Percentiles rank a stretch among this genome's conserved stretches.
These are phyloP conservation scores for Penstemon davidsonii DNA, from an alignment of 257 asterid genomes.

Conservation along the genomic window DNA sequence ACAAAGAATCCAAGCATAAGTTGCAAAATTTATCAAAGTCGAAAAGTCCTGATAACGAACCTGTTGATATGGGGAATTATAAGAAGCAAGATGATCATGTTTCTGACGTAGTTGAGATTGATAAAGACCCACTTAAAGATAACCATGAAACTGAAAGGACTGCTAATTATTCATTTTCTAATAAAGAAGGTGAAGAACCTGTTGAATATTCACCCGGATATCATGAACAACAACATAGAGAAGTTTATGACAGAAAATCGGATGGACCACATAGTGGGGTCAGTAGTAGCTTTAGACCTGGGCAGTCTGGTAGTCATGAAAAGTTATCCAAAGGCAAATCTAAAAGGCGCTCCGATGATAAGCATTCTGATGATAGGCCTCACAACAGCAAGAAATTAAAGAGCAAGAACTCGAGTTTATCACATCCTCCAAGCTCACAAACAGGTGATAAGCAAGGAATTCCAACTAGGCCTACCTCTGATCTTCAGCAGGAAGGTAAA, in stretches of 20 bases:
- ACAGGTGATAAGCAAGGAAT: conserved; percentile 41
- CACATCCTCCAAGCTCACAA: conserved; percentile 42
- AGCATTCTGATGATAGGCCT: conserved; percentile 45
- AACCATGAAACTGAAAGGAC: conserved; percentile 44
- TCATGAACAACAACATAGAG: conserved; percentile 40
- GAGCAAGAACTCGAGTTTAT: conserved; percentile 38
- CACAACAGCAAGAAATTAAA: conserved; percentile 53
- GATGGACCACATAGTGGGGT: conserved; percentile 41
- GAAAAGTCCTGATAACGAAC: conserved; percentile 48
- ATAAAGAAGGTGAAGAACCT: conserved; percentile 48
- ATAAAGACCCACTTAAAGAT: conserved; percentile 54
- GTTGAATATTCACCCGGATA: conserved; percentile 41
- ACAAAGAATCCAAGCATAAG: conserved; percentile 51
- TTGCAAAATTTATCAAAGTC: conserved; percentile 47
- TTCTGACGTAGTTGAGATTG: conserved; percentile 61
- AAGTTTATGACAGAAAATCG: conserved; percentile 28
- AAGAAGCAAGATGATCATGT: conserved; percentile 51
- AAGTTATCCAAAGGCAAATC: conserved; percentile 47
- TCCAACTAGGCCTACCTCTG: conserved; percentile 45
- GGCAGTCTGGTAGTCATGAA: conserved; percentile 42
- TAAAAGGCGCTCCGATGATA: conserved; percentile 56
- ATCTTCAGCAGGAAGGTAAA: conserved; percentile 50
- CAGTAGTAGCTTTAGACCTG: conserved; percentile 41
- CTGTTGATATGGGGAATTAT: conserved; percentile 46
- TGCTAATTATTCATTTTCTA: conserved; percentile 38